Conservation (phyloP, 2,329 filamentous ascomycete genomes). For the Periglandula ipomoeae region DNA sequence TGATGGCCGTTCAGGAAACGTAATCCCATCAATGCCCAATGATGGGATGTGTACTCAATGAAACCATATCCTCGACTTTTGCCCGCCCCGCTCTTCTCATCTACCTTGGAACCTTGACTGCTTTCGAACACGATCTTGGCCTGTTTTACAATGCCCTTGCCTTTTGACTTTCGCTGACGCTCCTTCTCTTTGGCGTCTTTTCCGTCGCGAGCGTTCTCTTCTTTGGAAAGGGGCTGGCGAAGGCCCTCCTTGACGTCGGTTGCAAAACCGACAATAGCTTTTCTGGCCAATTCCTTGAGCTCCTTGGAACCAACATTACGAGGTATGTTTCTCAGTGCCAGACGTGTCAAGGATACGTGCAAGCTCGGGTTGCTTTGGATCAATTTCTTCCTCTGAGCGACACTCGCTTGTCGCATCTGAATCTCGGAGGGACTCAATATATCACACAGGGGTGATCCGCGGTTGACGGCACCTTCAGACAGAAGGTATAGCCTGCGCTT, state of each 20-base stretch:
- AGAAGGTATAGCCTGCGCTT: constrained; percentile 86
- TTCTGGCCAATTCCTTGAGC: constrained; percentile 80
- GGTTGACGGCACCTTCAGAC: constrained; percentile 72
- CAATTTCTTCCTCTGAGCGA: constrained; percentile 77
- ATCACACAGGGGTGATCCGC: constrained; percentile 68
- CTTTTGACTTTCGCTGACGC: constrained; percentile 66
- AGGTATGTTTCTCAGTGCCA: constrained; percentile 87
- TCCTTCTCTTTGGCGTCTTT: constrained; percentile 77
- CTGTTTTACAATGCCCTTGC: constrained; percentile 81
- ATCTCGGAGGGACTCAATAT: constrained; percentile 70
- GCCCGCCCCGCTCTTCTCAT: constrained; percentile 67
- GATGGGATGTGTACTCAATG: constrained; percentile 90
- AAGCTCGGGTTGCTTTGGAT: constrained; percentile 87
- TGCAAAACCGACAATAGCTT: constrained; percentile 91
- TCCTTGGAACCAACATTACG: constrained; percentile 75
- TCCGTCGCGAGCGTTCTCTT: constrained; percentile 74
- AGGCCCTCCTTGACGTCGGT: constrained; percentile 73
- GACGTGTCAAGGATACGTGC: constrained; percentile 79
- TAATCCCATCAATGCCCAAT: constrained; percentile 89
- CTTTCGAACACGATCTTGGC: constrained; percentile 94
- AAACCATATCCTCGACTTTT: constrained; percentile 92
- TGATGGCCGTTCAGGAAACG: constrained; percentile 82
- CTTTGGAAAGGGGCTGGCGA: constrained; percentile 74
- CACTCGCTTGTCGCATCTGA: constrained; percentile 79
- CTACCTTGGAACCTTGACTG: constrained; percentile 72